Percentiles rank a stretch among this genome's conserved stretches.
Evolutionary conservation across 2,329 filamentous ascomycete species (phyloP).

Genomic region (Macrophomina phaseolina): DNA sequence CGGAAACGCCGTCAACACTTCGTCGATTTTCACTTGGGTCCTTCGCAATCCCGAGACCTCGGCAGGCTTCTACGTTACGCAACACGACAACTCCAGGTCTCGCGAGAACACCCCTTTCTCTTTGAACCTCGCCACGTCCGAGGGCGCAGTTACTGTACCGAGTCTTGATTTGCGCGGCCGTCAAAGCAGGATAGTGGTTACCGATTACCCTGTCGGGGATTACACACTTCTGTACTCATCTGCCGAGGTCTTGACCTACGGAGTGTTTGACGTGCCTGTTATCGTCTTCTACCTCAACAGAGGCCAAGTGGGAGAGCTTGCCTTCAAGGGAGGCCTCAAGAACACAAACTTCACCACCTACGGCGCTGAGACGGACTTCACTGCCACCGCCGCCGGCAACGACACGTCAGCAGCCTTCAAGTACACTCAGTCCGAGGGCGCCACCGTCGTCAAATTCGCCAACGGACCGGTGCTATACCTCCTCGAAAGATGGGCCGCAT

Average conservation of each 20-base stretch:
- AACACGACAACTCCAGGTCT: slow-evolving; percentile 61
- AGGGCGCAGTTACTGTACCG: slow-evolving; percentile 61
- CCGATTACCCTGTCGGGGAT: slow-evolving; percentile 62
- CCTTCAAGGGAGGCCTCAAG: slow-evolving; percentile 42
- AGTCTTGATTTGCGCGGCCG: slow-evolving; percentile 65
- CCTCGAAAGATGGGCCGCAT: slow-evolving; percentile 45
- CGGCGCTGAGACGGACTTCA: slow-evolving; percentile 48
- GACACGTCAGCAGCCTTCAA: slow-evolving; percentile 41
- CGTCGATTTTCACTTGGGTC: slow-evolving; percentile 60
- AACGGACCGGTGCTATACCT: slow-evolving; percentile 44
- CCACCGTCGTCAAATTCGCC: slow-evolving; percentile 44
- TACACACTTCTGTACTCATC: slow-evolving; percentile 61
- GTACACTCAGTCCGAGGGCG: slow-evolving; percentile 37
- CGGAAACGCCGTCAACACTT: slow-evolving; percentile 58
- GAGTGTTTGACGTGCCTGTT: slow-evolving; percentile 44
- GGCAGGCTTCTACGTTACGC: slow-evolving; percentile 64
- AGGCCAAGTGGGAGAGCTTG: slow-evolving; percentile 50
- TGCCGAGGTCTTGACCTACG: slow-evolving; percentile 56
- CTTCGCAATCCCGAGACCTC: slow-evolving; percentile 64
- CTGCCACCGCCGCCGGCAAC: slow-evolving; percentile 49
- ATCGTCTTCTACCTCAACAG: slow-evolving; percentile 47
- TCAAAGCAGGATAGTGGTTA: slow-evolving; percentile 66
- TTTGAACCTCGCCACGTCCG: slow-evolving; percentile 62
- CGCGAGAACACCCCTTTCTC: slow-evolving; percentile 59
- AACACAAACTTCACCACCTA: slow-evolving; percentile 47